Conservation (phyloP, 164 flowering plant species). For the Tetracentron sinense region DNA sequence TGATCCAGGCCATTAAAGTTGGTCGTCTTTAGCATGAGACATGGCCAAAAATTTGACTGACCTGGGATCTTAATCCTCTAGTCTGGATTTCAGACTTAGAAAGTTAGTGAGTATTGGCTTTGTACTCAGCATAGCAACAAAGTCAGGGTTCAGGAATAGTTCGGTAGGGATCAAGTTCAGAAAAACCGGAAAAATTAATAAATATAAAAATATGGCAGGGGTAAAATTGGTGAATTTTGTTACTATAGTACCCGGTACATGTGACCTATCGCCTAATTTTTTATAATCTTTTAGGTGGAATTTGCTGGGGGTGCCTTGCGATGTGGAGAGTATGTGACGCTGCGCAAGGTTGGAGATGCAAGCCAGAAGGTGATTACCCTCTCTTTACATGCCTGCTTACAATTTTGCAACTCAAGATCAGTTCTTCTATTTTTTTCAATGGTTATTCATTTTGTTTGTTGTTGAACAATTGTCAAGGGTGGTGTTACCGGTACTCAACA, state of each 20-base stretch:
- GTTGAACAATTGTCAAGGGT: slow-evolving; percentile 36
- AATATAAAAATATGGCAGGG: too few species aligned
- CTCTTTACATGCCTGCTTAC: not conserved
- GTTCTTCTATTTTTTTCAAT: not conserved
- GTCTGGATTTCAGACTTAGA: too few species aligned
- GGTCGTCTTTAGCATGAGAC: too few species aligned
- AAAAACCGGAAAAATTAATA: too few species aligned
- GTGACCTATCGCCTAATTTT: not conserved
- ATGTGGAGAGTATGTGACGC: slow-evolving; percentile 82
- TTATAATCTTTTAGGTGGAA: slow-evolving; percentile 58
- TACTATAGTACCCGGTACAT: not conserved
- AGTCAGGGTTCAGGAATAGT: too few species aligned
- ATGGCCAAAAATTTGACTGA: too few species aligned
- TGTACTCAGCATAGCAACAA: too few species aligned
- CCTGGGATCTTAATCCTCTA: too few species aligned
- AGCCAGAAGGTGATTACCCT: slow-evolving; percentile 63
- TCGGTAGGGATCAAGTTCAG: too few species aligned
- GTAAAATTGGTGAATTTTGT: too few species aligned
- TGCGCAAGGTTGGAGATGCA: slow-evolving; percentile 79
- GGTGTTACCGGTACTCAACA: slow-evolving; percentile 73
- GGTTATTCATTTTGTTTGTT: not conserved
- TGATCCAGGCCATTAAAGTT: too few species aligned
- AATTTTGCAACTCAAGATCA: not conserved
- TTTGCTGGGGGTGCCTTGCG: slow-evolving; percentile 86
- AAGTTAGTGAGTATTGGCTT: too few species aligned